Evolutionary conservation across 306 rosid species (phyloP).

Genomic region (Citrullus amarus): DNA sequence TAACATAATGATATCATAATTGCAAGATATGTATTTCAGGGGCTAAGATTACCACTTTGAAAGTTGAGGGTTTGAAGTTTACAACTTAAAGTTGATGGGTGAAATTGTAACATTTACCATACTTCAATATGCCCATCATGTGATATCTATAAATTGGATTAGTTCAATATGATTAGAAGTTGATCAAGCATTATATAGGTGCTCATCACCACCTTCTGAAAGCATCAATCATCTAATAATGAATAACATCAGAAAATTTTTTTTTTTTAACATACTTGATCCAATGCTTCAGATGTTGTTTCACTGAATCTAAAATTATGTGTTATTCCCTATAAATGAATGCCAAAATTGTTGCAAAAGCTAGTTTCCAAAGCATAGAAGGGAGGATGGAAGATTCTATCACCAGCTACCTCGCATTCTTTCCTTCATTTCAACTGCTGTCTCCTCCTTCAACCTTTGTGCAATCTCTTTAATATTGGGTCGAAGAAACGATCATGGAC

Average conservation of each 20-base stretch:
- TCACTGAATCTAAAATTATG: background rate
- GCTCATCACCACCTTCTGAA: background rate
- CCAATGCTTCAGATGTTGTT: background rate
- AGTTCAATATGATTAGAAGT: background rate
- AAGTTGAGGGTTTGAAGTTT: no score
- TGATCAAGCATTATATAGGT: background rate
- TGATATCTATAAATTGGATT: background rate
- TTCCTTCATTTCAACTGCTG: constrained; percentile 22
- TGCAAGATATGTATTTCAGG: no score
- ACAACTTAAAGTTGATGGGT: no score
- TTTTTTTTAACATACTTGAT: background rate
- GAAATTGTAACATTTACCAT: no score
- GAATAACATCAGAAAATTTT: background rate
- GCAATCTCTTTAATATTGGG: constrained; percentile 40
- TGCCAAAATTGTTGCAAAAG: background rate
- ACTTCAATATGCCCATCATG: background rate
- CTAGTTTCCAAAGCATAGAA: background rate
- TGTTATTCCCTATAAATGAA: background rate
- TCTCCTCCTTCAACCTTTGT: constrained; percentile 35
- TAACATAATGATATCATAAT: no score
- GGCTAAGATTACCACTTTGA: no score
- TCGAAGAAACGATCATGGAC: constrained; percentile 63
- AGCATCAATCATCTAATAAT: background rate
- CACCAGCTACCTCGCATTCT: constrained; percentile 20
- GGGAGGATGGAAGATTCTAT: background rate